Percentiles rank a stretch among this genome's conserved stretches.
These are phyloP conservation scores for Trichosporon sp. DNA, from an alignment of 1,284 basidiomycete species.

Conservation along the genomic window DNA sequence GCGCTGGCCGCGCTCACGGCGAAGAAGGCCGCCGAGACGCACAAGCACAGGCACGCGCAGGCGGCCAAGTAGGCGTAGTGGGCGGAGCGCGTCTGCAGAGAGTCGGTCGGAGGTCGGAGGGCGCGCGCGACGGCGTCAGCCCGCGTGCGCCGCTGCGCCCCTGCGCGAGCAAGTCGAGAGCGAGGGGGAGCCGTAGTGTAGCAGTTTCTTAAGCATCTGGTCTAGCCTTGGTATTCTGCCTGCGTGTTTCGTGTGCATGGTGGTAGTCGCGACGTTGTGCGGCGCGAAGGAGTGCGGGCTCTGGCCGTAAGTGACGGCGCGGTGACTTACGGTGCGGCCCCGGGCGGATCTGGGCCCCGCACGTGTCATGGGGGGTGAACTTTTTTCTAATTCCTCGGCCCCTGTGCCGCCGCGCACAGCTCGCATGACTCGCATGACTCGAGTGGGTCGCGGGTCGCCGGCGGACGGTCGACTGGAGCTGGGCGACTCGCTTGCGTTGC, in stretches of 20 bases:
- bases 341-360: neutral
- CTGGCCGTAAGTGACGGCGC: no score
- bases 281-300: no score
- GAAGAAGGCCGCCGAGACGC: constrained; percentile 44
- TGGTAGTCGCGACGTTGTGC: no score
- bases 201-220: neutral
- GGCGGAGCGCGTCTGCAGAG: neutral
- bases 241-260: no score
- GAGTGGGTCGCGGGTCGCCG: no score
- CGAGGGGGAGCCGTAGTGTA: neutral
- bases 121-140: no score
- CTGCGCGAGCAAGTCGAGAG: no score
- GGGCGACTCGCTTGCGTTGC: neutral
- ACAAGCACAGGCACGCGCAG: neutral
- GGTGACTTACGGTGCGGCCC: neutral
- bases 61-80: neutral
- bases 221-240: neutral
- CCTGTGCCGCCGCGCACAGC: neutral
- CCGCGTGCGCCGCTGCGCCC: neutral
- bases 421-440: no score
- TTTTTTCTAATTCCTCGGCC: neutral
- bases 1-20: constrained; percentile 50
- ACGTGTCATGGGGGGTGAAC: neutral
- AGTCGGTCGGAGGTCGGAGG: no score
- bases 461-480: neutral